Conservation (phyloP, 2,329 filamentous ascomycete species). For the Erysiphe neolycopersici region DNA sequence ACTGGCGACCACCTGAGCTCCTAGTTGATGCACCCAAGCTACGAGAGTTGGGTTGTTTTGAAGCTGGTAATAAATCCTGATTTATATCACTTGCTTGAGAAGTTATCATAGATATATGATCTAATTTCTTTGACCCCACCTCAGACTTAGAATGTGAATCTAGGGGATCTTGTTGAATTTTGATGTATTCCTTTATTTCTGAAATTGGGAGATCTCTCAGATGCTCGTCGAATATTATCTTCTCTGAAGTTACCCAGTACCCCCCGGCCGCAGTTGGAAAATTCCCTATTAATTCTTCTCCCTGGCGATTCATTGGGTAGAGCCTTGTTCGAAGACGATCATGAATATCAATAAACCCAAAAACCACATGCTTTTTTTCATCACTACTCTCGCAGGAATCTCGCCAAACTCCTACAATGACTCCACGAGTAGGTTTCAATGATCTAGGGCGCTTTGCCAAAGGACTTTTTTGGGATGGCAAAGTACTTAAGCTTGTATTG, state of each 20-base stretch:
- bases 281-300: slow-evolving; percentile 19
- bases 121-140: slow-evolving; percentile 2
- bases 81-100: slow-evolving; percentile 8
- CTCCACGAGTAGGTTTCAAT: slow-evolving; percentile 7
- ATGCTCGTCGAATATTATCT: slow-evolving; percentile 29
- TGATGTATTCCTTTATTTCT: slow-evolving; percentile 35
- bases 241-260: slow-evolving; percentile 36
- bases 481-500: slow-evolving; percentile 13
- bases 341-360: slow-evolving; percentile 34
- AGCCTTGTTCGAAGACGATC: slow-evolving; percentile 33
- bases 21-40: slow-evolving; percentile 2
- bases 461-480: slow-evolving; percentile 2
- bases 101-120: slow-evolving; percentile 7
- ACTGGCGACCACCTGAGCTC: slow-evolving; percentile 5
- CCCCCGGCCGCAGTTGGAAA: slow-evolving; percentile 30
- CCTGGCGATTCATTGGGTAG: slow-evolving; percentile 21
- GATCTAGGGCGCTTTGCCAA: slow-evolving; percentile 7
- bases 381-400: slow-evolving; percentile 25
- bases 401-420: slow-evolving; percentile 30
- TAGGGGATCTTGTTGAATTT: slow-evolving; percentile 19
- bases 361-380: slow-evolving; percentile 27
- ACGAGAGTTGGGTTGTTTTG: slow-evolving; percentile 6
- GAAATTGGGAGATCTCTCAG: slow-evolving; percentile 27
- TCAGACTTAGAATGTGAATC: slow-evolving; percentile 3
- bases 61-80: slow-evolving; percentile 5